These are phyloP conservation scores for Amoebophrya sp. DNA, from an alignment of 169 alveolate species.

Conservation along the genomic window DNA sequence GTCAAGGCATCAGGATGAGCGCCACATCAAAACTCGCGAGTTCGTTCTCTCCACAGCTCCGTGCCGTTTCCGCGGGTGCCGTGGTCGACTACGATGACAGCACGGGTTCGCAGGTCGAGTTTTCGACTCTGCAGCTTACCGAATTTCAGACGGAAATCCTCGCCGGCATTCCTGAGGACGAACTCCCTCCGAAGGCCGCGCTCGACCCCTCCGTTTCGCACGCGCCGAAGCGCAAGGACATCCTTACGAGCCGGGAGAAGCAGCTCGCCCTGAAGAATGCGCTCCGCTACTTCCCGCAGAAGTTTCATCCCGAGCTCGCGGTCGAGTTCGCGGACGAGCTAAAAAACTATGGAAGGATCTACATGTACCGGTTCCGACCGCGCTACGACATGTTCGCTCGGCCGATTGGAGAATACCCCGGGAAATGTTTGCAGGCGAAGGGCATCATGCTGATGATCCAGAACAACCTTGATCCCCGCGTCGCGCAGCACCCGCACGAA, in stretches of 20 bases:
- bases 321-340: slow-evolving; percentile 33
- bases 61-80: too few relatives aligned
- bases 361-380: slow-evolving; percentile 43
- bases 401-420: slow-evolving; percentile 31
- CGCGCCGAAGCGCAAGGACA: slow-evolving; percentile 39
- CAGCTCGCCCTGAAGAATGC: slow-evolving; percentile 44
- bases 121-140: too few relatives aligned
- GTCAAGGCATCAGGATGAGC: too few relatives aligned
- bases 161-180: neutral
- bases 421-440: slow-evolving; percentile 24
- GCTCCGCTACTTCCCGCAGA: slow-evolving; percentile 36
- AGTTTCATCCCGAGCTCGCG: slow-evolving; percentile 30
- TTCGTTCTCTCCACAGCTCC: too few relatives aligned
- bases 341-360: slow-evolving; percentile 37
- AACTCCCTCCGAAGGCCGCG: neutral
- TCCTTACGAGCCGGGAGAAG: slow-evolving; percentile 21
- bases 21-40: too few relatives aligned
- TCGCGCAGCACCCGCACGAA: slow-evolving; percentile 45
- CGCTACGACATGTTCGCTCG: slow-evolving; percentile 29
- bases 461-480: slow-evolving; percentile 43
- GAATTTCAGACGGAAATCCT: neutral
- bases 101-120: too few relatives aligned
- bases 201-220: slow-evolving; percentile 19
- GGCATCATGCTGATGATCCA: slow-evolving; percentile 42
- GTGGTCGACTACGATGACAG: too few relatives aligned